Base-by-base conservation (phyloP, 140 eudicot genomes). In the Flaveria floridana region DNA sequence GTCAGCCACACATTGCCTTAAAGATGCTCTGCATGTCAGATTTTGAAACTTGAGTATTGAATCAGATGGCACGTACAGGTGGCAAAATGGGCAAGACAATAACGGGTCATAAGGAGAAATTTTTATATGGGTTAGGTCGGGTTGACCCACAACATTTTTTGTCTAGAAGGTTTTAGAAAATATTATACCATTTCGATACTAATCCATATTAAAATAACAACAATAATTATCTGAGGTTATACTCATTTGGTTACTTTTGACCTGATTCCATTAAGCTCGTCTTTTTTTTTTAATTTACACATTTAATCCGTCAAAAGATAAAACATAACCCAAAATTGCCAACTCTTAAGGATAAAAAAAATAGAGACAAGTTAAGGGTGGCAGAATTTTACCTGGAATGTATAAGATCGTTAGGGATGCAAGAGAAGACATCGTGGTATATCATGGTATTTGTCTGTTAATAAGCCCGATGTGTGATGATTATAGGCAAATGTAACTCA, bases 401-500 rank as follows among this genome's bases (percentile, higher is more conserved):
- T 72, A 90, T 90, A 30, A 94, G 89, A 88, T 94, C 99, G 34
- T 82, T 94, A 7, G 99, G 99, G 80, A 94, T 84, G 80, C 99
- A 94, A 65, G 95, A 79, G 77, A 94, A 88, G 61, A 90, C 99
- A 73, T 94, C 97, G 84, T 90, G 97, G 84, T 88, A 94, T 70
- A 94, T 94, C 97, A 82, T 88, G 20, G 96, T 90, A 70, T 94
- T 94, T 68, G 92, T 94, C 99, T 93, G 98, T 75, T 64, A 26
- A 56, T 14, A 78, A 65, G 71, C 34, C 55, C 3, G 55, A 53
- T 16, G 59, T 13, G 37, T 39, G 44, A 52, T 65, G 69, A n/a
- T 81, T 57, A 61, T 12, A 19, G 16, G 14, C 16, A 19, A 75
- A 37, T 10, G 3, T 37, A 44, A n/a, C 50, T 20, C 34, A 41